phyloP scores from a whole-genome alignment of 345 rosid species.

The Bruguiera sexangula region DNA sequence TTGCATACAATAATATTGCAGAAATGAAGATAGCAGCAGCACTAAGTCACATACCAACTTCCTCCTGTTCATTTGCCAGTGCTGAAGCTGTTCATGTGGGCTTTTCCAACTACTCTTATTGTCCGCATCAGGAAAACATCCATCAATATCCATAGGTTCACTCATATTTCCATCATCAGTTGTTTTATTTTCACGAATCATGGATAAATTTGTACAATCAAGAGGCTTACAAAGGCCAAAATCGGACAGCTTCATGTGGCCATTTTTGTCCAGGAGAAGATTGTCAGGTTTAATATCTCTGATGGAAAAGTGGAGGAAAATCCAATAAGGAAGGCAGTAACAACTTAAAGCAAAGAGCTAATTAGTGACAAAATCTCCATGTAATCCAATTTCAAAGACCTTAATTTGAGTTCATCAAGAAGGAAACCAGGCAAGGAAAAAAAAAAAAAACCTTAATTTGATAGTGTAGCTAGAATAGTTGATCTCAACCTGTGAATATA shows the following conservation, averaged over 20 bases:
- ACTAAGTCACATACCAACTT: constrained; percentile 55
- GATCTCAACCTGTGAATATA: constrained; percentile 82
- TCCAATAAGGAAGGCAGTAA: constrained; percentile 20
- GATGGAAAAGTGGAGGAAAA: constrained; percentile 22
- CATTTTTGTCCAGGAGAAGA: constrained; percentile 89
- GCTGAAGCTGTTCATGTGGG: constrained; percentile 91
- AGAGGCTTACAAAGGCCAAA: constrained; percentile 98
- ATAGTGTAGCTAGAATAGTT: constrained; percentile 13
- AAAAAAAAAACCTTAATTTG: neutral
- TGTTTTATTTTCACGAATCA: constrained; percentile 72
- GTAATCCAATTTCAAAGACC: constrained; percentile 6
- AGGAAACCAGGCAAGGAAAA: too few relatives aligned
- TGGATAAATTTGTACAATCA: constrained; percentile 75
- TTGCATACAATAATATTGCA: neutral
- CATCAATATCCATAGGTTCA: constrained; percentile 89
- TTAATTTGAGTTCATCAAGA: too few relatives aligned
- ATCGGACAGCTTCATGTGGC: constrained; percentile 97
- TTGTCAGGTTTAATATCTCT: constrained; percentile 98
- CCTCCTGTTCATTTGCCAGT: constrained; percentile 98
- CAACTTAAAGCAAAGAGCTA: constrained; percentile 2
- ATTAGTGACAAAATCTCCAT: neutral
- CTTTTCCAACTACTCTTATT: constrained; percentile 80
- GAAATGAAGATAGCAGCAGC: neutral
- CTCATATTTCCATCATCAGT: constrained; percentile 57
- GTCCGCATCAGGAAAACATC: constrained; percentile 67